Percentiles rank a stretch among this genome's conserved stretches.
These are phyloP conservation scores for Colletotrichum sublineola DNA, from an alignment of 2,329 filamentous ascomycete genomes.

Conservation along the genomic window DNA sequence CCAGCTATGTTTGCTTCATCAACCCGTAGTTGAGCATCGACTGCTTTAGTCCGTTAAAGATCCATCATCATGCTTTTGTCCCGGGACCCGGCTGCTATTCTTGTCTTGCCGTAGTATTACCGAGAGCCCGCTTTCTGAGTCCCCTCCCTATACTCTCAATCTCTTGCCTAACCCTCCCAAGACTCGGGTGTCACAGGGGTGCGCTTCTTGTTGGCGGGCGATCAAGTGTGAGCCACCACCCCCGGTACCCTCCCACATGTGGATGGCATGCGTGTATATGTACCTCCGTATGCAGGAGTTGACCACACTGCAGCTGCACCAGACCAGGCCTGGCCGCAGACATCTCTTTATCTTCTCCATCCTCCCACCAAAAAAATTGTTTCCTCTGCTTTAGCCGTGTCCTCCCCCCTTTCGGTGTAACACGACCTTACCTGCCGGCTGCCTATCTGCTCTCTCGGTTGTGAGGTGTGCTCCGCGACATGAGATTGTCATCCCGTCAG, in stretches of 20 bases:
- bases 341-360: slow-evolving; percentile 40
- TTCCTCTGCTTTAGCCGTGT: slow-evolving; percentile 37
- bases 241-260: slow-evolving; percentile 36
- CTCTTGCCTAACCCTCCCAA: slow-evolving; percentile 19
- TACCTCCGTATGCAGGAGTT: slow-evolving; percentile 40
- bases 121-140: slow-evolving; percentile 7
- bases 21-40: slow-evolving; percentile 13
- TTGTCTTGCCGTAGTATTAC: slow-evolving; percentile 31
- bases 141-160: slow-evolving; percentile 5
- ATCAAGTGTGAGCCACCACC: slow-evolving; percentile 33
- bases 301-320: slow-evolving; percentile 41
- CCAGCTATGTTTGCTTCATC: slow-evolving; percentile 21
- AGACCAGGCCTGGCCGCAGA: slow-evolving; percentile 33
- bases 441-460: slow-evolving; percentile 25
- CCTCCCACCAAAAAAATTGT: slow-evolving; percentile 35
- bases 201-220: slow-evolving; percentile 26
- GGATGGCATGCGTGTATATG: slow-evolving; percentile 29
- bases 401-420: slow-evolving; percentile 31
- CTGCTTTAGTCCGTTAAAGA: slow-evolving; percentile 10
- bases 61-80: slow-evolving; percentile 31
- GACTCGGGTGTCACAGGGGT: slow-evolving; percentile 30
- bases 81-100: slow-evolving; percentile 32
- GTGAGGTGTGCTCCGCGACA: slow-evolving; percentile 29
- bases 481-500: slow-evolving; percentile 25
- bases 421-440: slow-evolving; percentile 39